Evolutionary conservation across 1,284 basidiomycete genomes (phyloP).

Genomic region (Tilletia caries): DNA sequence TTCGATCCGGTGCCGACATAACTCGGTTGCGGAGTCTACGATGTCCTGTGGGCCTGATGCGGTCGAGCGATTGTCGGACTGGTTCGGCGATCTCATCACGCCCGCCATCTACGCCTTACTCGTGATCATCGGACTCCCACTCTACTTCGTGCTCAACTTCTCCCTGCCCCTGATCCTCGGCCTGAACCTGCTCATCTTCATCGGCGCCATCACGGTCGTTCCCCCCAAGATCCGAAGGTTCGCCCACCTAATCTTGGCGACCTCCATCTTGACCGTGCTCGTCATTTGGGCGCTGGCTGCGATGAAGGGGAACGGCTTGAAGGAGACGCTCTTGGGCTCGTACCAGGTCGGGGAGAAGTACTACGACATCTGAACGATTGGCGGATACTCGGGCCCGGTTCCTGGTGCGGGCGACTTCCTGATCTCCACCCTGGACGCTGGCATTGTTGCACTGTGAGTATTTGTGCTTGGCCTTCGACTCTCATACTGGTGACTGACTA

Average conservation of each 20-base stretch:
- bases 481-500: no score
- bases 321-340: slow-evolving; percentile 21
- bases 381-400: slow-evolving; percentile 35
- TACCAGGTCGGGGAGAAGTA: slow-evolving; percentile 40
- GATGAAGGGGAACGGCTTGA: slow-evolving; percentile 22
- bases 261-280: slow-evolving; percentile 34
- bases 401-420: slow-evolving; percentile 44
- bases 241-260: slow-evolving; percentile 42
- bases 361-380: slow-evolving; percentile 27
- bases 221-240: slow-evolving; percentile 34
- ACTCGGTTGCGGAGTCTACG: slow-evolving; percentile 13
- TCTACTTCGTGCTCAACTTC: slow-evolving; percentile 35
- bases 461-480: background rate
- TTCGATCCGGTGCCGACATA: slow-evolving; percentile 1
- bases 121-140: slow-evolving; percentile 34
- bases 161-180: slow-evolving; percentile 40
- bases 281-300: slow-evolving; percentile 41
- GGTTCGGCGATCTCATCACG: slow-evolving; percentile 29
- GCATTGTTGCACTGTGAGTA: slow-evolving; percentile 33
- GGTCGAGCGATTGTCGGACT: slow-evolving; percentile 32
- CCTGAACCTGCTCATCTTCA: slow-evolving; percentile 41
- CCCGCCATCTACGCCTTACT: slow-evolving; percentile 27
- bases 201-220: slow-evolving; percentile 34
- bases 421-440: slow-evolving; percentile 40
- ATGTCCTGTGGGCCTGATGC: slow-evolving; percentile 26